Base-by-base conservation (phyloP, 2,329 filamentous ascomycete genomes). In the Penicillium crustosum region DNA sequence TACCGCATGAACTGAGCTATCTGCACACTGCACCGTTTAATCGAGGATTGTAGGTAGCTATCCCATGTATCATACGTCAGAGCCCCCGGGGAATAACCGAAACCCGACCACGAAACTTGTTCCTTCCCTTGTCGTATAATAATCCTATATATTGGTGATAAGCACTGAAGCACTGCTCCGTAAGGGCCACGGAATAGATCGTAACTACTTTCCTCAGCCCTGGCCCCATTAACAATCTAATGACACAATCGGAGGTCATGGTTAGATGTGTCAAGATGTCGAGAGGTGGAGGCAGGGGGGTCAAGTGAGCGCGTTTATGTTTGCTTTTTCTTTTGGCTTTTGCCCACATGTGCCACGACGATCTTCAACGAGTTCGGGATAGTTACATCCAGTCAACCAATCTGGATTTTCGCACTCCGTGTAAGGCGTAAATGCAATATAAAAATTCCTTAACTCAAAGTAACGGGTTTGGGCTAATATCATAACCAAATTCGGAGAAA, bases 331-430 rank as follows among this genome's bases (percentile, higher is more conserved):
- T 25, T 38, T 38, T 47, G 15, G 23, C n/a, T 42, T 57, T 53
- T 48, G 29, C 23, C 35, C 29, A 25, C 54, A 44, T 57, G 49
- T 57, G 44, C 43, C 23, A 49, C 33, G 57, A 33, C 54, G 53
- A 59, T 57, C 53, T 31, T 49, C 1, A 12, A 31, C 53, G 3
- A 25, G 19, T 52, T 53, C 31, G 33, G 53, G 44, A 19, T 29
- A 10, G 51, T 53, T 35, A 25, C 33, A 42, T 25, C 19, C 9
- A 35, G 35, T 41, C 35, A 35, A 33, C 48, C 27, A 55, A 50
- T 42, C 42, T 47, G 42, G 53, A 29, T 39, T 47, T 47, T 15
- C 21, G 17, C 13, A 12, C 23, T 10, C 19, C 17, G 7, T 36
- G 2, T 15, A 12, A 49, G 47, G 44, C 44, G n/a, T 23, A 21